Percentiles rank a stretch among this genome's conserved stretches.
phyloP scores from a whole-genome alignment of 768 basidiomycete genomes.

The Floccularia luteovirens region DNA sequence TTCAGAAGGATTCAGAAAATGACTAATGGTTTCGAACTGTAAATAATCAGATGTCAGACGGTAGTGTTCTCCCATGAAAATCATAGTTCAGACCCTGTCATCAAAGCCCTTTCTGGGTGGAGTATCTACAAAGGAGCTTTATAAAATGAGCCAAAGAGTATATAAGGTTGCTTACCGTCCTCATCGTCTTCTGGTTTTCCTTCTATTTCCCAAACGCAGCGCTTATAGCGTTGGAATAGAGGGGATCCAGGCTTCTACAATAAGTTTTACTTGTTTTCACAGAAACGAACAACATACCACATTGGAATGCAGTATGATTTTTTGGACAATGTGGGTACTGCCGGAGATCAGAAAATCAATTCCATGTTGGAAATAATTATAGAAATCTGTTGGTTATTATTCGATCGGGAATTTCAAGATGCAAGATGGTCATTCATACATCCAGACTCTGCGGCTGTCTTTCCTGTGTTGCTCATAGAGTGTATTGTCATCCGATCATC shows the following conservation, averaged over 20 bases:
- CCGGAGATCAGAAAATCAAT: conserved; percentile 81
- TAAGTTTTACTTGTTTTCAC: not conserved
- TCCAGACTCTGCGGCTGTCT: conserved; percentile 41
- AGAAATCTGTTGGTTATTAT: conserved; percentile 54
- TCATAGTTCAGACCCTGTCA: conserved; percentile 46
- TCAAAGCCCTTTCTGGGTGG: conserved; percentile 69
- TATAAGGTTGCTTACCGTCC: conserved; percentile 42
- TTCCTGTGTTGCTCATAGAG: conserved; percentile 28
- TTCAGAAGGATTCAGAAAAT: conserved; percentile 70
- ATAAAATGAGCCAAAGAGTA: conserved; percentile 2
- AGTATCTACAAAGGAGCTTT: conserved; percentile 32
- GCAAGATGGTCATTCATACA: conserved; percentile 31
- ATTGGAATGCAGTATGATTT: conserved; percentile 85
- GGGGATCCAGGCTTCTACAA: conserved; percentile 67
- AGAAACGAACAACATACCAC: conserved; percentile 41
- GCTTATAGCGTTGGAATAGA: conserved; percentile 84
- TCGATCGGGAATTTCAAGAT: not conserved
- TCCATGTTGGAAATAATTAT: conserved; percentile 91
- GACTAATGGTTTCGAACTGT: conserved; percentile 73
- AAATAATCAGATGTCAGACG: not conserved
- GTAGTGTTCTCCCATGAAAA: not conserved
- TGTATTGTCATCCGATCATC: conserved; percentile 87
- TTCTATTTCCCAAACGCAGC: conserved; percentile 88
- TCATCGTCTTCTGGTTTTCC: conserved; percentile 76
- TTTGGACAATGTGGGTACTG: conserved; percentile 63